phyloP scores from a whole-genome alignment of 1,284 basidiomycete species.

The Tylopilus sp. region DNA sequence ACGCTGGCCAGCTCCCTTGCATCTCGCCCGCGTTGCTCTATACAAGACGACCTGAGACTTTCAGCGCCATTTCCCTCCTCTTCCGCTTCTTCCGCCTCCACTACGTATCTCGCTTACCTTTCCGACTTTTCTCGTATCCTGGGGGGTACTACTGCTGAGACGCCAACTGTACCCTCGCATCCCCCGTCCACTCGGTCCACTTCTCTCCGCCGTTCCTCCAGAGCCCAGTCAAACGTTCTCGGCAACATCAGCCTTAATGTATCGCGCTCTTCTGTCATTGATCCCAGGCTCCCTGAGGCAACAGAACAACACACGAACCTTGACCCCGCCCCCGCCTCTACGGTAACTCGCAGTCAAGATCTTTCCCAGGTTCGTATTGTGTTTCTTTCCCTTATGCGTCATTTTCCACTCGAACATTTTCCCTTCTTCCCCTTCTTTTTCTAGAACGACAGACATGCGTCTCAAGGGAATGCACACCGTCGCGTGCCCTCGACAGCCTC shows the following conservation, averaged over 20 bases:
- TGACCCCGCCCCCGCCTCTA: constrained; percentile 14
- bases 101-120: constrained; percentile 18
- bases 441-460: constrained; percentile 24
- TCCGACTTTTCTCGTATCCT: constrained; percentile 10
- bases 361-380: constrained; percentile 27
- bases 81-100: constrained; percentile 26
- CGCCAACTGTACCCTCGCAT: constrained; percentile 18
- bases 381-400: not conserved
- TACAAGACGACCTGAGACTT: constrained; percentile 10
- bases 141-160: constrained; percentile 15
- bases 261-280: constrained; percentile 22
- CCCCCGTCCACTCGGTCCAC: constrained; percentile 14
- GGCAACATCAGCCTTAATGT: constrained; percentile 28
- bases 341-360: constrained; percentile 28
- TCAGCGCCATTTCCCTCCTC: constrained; percentile 23
- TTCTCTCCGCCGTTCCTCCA: constrained; percentile 21
- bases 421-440: not conserved
- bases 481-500: constrained; percentile 25
- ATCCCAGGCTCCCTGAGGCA: constrained; percentile 19
- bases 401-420: not conserved
- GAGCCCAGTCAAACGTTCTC: constrained; percentile 26
- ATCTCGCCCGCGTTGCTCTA: constrained; percentile 25
- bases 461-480: constrained; percentile 17
- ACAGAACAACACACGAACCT: constrained; percentile 6
- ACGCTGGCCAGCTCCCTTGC: constrained; percentile 22